Evolutionary conservation across 306 rosid genomes (phyloP).

Genomic region (Cyamopsis tetragonoloba): DNA sequence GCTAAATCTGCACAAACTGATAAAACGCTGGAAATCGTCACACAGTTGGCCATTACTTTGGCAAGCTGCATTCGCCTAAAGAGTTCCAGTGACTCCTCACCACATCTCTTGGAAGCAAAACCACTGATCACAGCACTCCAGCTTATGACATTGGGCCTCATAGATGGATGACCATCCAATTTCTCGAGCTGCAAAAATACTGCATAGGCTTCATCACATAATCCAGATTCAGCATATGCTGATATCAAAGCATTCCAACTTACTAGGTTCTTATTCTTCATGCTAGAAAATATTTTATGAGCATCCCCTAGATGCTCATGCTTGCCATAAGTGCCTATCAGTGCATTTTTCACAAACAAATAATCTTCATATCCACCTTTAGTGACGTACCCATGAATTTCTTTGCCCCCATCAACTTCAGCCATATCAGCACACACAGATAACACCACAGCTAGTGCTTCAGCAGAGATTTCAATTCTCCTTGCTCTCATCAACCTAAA

Average conservation of each 20-base stretch:
- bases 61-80: conserved; percentile 75
- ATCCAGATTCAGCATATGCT: conserved; percentile 66
- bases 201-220: conserved; percentile 64
- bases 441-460: conserved; percentile 67
- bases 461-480: conserved; percentile 57
- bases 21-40: conserved; percentile 60
- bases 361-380: conserved; percentile 77
- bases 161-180: conserved; percentile 17
- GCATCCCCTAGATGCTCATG: conserved; percentile 49
- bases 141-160: conserved; percentile 73
- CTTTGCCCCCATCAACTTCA: conserved; percentile 44
- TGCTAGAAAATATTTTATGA: conserved; percentile 45
- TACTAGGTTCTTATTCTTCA: conserved; percentile 54
- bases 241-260: conserved; percentile 89
- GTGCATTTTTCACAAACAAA: conserved; percentile 67
- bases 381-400: conserved; percentile 58
- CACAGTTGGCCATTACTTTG: conserved; percentile 51
- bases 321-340: conserved; percentile 65
- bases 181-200: conserved; percentile 49
- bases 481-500: conserved; percentile 49
- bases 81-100: conserved; percentile 57
- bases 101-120: conserved; percentile 50
- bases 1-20: conserved; percentile 75
- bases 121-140: conserved; percentile 78
- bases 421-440: conserved; percentile 66